phyloP scores from a whole-genome alignment of 257 asterid genomes.

The Solanum boliviense region DNA sequence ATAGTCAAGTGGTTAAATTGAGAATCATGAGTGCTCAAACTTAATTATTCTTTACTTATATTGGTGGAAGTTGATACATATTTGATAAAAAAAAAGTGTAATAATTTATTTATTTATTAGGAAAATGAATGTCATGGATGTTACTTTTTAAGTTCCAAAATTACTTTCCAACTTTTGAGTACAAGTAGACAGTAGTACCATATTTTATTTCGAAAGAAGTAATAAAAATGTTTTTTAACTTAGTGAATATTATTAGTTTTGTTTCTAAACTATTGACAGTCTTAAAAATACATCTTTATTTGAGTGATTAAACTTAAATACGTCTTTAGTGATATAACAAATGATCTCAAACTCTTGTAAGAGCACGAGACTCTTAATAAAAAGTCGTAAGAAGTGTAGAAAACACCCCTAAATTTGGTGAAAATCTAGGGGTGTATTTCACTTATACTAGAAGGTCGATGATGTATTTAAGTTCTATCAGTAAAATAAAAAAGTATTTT shows the following conservation, averaged over 20 bases:
- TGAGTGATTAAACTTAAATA: too few species aligned
- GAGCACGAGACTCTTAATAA: too few species aligned
- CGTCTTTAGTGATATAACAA: rapidly evolving
- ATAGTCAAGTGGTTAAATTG: not conserved
- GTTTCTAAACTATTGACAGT: rapidly evolving
- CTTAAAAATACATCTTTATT: rapidly evolving
- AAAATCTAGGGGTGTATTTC: not conserved
- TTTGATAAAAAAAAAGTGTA: not conserved
- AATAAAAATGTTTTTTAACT: too few species aligned
- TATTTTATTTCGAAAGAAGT: too few species aligned
- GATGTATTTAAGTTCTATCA: too few species aligned
- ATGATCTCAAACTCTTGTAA: too few species aligned
- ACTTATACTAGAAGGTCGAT: not conserved
- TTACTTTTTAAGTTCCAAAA: not conserved
- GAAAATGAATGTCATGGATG: not conserved
- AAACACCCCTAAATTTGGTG: not conserved
- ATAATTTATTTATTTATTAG: not conserved
- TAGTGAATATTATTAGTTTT: too few species aligned
- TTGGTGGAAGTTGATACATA: not conserved
- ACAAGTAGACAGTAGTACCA: not conserved
- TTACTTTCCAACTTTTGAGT: not conserved
- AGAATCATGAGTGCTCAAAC: not conserved
- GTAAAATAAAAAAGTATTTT: too few species aligned
- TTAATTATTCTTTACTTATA: rapidly evolving
- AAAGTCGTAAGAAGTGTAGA: rapidly evolving